phyloP scores from a whole-genome alignment of 495 filamentous ascomycete species.

The Penicillium pulvis region DNA sequence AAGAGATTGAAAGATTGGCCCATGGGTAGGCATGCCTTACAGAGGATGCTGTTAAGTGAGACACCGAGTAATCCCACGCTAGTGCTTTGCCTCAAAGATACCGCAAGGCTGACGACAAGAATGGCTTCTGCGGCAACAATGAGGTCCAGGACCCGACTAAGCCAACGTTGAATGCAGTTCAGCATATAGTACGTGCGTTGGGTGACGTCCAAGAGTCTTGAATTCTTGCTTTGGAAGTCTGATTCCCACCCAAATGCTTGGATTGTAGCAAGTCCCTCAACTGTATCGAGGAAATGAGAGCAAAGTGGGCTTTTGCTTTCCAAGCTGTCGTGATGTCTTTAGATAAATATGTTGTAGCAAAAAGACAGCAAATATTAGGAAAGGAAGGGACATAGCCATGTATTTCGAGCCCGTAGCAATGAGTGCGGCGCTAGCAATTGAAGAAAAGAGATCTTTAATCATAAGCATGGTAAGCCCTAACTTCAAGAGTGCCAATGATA shows the following conservation, averaged over 20 bases:
- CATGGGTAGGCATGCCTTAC: background rate
- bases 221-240: background rate
- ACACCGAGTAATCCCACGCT: slow-evolving; percentile 5
- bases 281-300: slow-evolving; percentile 4
- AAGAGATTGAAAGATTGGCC: no score
- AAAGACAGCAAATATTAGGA: background rate
- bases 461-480: no score
- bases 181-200: slow-evolving; percentile 12
- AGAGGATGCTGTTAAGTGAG: slow-evolving; percentile 6
- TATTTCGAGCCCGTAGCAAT: background rate
- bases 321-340: slow-evolving; percentile 10
- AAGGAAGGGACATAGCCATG: slow-evolving; percentile 6
- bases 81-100: slow-evolving; percentile 1
- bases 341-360: slow-evolving; percentile 9
- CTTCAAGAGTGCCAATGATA: no score
- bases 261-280: slow-evolving; percentile 9
- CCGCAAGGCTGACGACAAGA: slow-evolving; percentile 1
- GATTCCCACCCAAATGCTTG: slow-evolving; percentile 9
- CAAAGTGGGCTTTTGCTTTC: slow-evolving; percentile 7
- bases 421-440: no score
- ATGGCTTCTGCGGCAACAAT: background rate
- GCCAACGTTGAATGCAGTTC: slow-evolving; percentile 3
- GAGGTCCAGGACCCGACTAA: slow-evolving; percentile 10
- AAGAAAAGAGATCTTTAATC: no score
- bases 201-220: slow-evolving; percentile 2